Conservation (phyloP, 768 basidiomycete genomes). For the Lactarius pseudohatsudake region DNA sequence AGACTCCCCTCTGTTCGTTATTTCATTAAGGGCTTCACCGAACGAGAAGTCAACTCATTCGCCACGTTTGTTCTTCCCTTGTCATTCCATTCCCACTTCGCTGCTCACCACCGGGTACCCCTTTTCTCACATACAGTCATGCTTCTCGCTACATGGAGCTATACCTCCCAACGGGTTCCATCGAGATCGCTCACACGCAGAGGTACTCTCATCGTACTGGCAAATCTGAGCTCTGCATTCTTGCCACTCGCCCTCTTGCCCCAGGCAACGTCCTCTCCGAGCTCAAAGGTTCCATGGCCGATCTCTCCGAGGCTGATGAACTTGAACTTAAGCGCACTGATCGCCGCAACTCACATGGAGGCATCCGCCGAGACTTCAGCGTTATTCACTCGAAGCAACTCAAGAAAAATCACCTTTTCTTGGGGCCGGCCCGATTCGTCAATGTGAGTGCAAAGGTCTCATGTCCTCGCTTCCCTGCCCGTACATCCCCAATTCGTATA, state of each 20-base stretch:
- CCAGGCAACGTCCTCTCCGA: constrained; percentile 78
- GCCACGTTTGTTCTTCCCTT: constrained; percentile 68
- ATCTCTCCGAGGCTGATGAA: constrained; percentile 83
- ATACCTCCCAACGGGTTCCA: constrained; percentile 77
- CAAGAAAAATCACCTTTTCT: constrained; percentile 89
- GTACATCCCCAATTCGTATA: constrained; percentile 21
- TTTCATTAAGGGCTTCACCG: constrained; percentile 70
- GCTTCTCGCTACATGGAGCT: constrained; percentile 88
- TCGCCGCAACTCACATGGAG: constrained; percentile 55
- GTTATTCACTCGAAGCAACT: constrained; percentile 89
- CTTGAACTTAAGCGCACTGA: constrained; percentile 83
- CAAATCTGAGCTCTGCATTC: constrained; percentile 85
- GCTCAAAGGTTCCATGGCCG: constrained; percentile 88
- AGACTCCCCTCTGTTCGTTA: constrained; percentile 76
- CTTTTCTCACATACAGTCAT: constrained; percentile 52
- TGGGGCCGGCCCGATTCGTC: constrained; percentile 90
- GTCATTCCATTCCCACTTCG: constrained; percentile 29
- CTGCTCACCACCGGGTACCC: constrained; percentile 32
- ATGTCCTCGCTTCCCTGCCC: constrained; percentile 19
- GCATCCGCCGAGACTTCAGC: constrained; percentile 81
- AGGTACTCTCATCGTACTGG: constrained; percentile 85
- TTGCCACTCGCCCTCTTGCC: constrained; percentile 70
- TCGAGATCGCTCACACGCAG: constrained; percentile 87
- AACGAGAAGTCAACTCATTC: constrained; percentile 88
- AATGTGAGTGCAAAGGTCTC: constrained; percentile 57